Conservation (phyloP, 305 asterid genomes). For the Vinca major region DNA sequence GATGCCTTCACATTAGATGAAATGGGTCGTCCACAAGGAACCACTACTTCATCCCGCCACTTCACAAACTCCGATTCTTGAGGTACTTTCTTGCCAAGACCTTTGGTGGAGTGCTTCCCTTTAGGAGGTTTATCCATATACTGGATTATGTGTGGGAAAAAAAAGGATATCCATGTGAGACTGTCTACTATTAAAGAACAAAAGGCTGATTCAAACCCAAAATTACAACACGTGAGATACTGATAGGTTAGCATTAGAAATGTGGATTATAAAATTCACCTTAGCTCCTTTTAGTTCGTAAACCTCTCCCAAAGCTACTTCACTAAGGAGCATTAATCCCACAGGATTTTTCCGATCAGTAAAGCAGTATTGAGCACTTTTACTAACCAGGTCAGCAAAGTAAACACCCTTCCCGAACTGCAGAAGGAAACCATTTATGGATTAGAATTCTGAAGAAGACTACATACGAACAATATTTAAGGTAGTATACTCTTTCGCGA, state of each 20-base stretch:
- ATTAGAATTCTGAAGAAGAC: conserved; percentile 10
- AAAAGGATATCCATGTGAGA: conserved; percentile 8
- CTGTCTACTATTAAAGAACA: background rate
- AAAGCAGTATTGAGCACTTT: conserved; percentile 96
- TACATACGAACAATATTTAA: background rate
- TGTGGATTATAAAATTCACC: conserved; percentile 31
- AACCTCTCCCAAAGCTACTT: conserved; percentile 89
- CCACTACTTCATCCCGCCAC: conserved; percentile 80
- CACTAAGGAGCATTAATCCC: conserved; percentile 95
- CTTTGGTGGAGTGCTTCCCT: conserved; percentile 92
- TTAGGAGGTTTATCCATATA: conserved; percentile 86
- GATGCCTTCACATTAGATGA: conserved; percentile 59
- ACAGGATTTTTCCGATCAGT: conserved; percentile 71
- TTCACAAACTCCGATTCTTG: conserved; percentile 50
- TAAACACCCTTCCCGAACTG: conserved; percentile 95
- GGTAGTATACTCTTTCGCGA: conserved; percentile 7
- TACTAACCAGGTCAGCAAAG: conserved; percentile 94
- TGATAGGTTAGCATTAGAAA: conserved; percentile 6
- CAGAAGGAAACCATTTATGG: conserved; percentile 15
- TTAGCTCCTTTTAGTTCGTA: conserved; percentile 64
- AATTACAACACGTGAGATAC: conserved; percentile 1
- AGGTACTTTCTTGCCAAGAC: conserved; percentile 82
- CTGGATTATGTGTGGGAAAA: conserved; percentile 29
- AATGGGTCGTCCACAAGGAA: conserved; percentile 90
- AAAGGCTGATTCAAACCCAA: background rate